Base-by-base conservation (phyloP, 78 protist genomes). In the slime mould (Dictyostelium discoideum) region DNA sequence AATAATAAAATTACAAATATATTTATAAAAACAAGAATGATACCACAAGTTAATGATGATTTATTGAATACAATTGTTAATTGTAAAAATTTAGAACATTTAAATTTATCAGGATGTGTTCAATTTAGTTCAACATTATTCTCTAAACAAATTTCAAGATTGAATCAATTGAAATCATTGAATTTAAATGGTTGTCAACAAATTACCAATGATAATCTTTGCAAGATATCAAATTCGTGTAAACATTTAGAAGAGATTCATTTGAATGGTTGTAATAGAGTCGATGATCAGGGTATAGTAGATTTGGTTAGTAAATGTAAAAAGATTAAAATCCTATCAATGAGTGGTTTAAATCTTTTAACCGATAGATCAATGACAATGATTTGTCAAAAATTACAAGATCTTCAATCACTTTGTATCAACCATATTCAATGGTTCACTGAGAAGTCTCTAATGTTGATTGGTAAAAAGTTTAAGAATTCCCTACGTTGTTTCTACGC, bases 101-200 rank as follows among this genome's bases (percentile, higher is more conserved):
- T 90, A 77, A 90, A 90, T 82, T 26, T 90, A 11, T 67, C 84
- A 9, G 42, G 40, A 11, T 90, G 95, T 72, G 50, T 26, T 10
- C 80, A 87, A 37, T 90, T 90, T 39, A n/a, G 67, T 26, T 22
- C 22, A 5, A 22, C 8, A 3, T 20, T 67, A 16, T 90, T 90
- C n/a, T 46, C 22, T 1, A 80, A 72, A 44, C 14, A 22, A 2
- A 82, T 90, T 37, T 11, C 40, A 14, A 67, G 40, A 26, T n/a
- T 90, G 0, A 24, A 4, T 48, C 74, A 77, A 11, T 79, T 90
- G n/a, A 29, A 60, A 6, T 24, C 78, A 6, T 14, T 90, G 5
- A 90, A 90, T 50, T 81, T 90, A 1, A 90, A 44, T 60, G 84
- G 84, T n/a, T 90, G 95, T 50, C 29, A 86, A 72, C 95, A 90